phyloP scores from a whole-genome alignment of 2,329 filamentous ascomycete genomes.

The Didymella glomerata region DNA sequence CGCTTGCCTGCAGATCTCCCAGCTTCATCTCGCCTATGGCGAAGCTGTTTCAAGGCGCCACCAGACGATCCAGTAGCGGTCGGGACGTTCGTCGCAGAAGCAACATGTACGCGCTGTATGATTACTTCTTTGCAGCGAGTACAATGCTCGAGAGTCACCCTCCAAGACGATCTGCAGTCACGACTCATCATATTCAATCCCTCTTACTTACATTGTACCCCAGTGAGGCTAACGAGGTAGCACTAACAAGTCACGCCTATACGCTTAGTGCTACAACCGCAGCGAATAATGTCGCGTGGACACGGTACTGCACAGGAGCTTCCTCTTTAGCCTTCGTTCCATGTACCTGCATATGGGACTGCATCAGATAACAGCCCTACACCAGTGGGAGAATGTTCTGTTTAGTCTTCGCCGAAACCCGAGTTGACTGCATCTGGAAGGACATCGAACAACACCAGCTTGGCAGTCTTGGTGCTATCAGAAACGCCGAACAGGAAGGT shows the following conservation, averaged over 20 bases:
- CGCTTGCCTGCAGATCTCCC: conserved; percentile 3
- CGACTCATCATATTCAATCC: neutral
- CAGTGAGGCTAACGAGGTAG: conserved; percentile 1
- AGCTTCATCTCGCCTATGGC: neutral
- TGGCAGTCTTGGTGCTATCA: conserved; percentile 27
- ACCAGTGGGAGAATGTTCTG: conserved; percentile 7
- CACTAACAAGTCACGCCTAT: conserved; percentile 4
- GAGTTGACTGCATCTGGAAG: conserved; percentile 25
- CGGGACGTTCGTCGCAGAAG: neutral
- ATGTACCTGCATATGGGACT: conserved; percentile 12
- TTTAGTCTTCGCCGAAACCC: conserved; percentile 15
- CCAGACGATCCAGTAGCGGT: neutral
- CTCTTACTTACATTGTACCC: neutral
- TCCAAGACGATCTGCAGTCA: conserved; percentile 1
- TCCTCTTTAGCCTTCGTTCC: conserved; percentile 26
- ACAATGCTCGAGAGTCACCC: neutral
- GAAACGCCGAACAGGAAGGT: conserved; percentile 24
- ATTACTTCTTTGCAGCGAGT: neutral
- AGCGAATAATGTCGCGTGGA: conserved; percentile 10
- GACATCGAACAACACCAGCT: conserved; percentile 27
- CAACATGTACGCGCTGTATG: neutral
- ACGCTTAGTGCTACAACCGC: neutral
- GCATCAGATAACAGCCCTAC: conserved; percentile 26
- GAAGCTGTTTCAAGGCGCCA: conserved; percentile 1
- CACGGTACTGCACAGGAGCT: conserved; percentile 19